Evolutionary conservation across 2,329 filamentous ascomycete species (phyloP), one percentile per base, ranked within the genome.

Genomic region (Annulohypoxylon truncatum): DNA sequence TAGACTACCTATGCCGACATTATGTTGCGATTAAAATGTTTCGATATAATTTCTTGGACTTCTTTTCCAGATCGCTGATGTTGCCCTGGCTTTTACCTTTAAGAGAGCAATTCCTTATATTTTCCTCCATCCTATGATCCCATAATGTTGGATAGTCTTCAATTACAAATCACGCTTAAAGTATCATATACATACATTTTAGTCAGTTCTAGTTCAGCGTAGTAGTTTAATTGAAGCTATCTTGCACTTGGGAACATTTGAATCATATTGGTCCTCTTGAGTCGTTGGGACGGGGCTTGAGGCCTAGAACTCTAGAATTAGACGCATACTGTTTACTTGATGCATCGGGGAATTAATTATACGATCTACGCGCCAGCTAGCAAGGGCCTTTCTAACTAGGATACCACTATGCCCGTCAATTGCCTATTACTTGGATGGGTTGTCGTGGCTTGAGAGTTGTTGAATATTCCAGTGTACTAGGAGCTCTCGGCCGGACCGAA

Each of bases 361-460:
- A 33, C 24, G 12, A 29, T 26, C 26, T 28, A 28, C 22, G 2
- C 15, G 12, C 33, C 42, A 38, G 29, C 8, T 28, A 50, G 44
- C 44, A 50, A 40, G 29, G 50, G 40, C 42, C 24, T 18, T 1
- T 46, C 6, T 8, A 35, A 13, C 6, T 47, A 20, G 42, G 40
- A 33, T 42, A 10, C 9, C 42, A 29, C 42, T 31, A 29, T 15
- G 35, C 24, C 24, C 12, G 35, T 18, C 15, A 46, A 33, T 35
- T 35, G 35, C 28, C n/a, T 26, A 9, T 38, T 26, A 24, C 8
- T 22, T 52, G 24, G 26, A 20, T 60, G 29, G 12, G 26, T 12
- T 29, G 57, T 53, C 40, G 33, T 42, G 42, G 42, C 51, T 50
- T 18, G 15, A 44, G 8, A 33, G 40, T 38, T 38, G 29, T 35